Evolutionary conservation across 108 stramenopile species (phyloP).

Genomic region (Stephanodiscus triporus): DNA sequence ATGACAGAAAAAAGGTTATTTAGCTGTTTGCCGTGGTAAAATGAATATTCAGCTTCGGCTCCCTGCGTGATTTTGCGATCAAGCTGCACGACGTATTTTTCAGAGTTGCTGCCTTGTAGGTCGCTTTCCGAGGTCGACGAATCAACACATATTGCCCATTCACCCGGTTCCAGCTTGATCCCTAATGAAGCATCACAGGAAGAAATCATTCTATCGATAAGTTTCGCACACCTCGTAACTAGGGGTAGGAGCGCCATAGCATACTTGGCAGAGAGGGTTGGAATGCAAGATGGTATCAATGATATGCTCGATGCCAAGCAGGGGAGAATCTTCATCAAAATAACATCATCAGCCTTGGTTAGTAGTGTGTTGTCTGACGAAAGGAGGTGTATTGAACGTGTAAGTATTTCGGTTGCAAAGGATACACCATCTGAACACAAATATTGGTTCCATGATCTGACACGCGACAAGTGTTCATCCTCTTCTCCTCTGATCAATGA

Average conservation of each 20-base stretch:
- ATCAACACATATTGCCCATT: conserved; percentile 71
- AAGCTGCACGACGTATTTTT: conserved; percentile 71
- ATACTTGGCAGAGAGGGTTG: conserved; percentile 66
- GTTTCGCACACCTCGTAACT: conserved; percentile 53
- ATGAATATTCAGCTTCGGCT: conserved; percentile 9
- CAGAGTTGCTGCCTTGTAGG: conserved; percentile 44
- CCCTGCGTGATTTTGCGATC: conserved; percentile 3
- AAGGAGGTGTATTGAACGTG: conserved; percentile 29
- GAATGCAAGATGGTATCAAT: conserved; percentile 72
- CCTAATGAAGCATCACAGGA: conserved; percentile 28
- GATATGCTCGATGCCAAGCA: conserved; percentile 64
- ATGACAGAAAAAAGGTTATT: conserved; percentile 59
- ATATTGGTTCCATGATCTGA: conserved; percentile 54
- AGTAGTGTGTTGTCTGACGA: conserved; percentile 9
- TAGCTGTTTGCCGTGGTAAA: conserved; percentile 66
- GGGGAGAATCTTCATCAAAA: conserved; percentile 53
- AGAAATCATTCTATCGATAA: conserved; percentile 39
- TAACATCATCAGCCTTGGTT: conserved; percentile 11
- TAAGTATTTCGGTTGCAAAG: conserved; percentile 52
- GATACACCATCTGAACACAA: conserved; percentile 60
- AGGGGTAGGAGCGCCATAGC: conserved; percentile 65
- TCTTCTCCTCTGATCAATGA: conserved; percentile 15
- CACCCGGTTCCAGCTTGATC: conserved; percentile 51
- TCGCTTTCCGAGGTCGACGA: conserved; percentile 44
- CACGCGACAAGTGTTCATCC: conserved; percentile 11